Evolutionary conservation across 225 moss, liverwort and hornwort genomes (phyloP), one percentile per base, ranked within the genome.

Genomic region (Antitrichia curtipendula): DNA sequence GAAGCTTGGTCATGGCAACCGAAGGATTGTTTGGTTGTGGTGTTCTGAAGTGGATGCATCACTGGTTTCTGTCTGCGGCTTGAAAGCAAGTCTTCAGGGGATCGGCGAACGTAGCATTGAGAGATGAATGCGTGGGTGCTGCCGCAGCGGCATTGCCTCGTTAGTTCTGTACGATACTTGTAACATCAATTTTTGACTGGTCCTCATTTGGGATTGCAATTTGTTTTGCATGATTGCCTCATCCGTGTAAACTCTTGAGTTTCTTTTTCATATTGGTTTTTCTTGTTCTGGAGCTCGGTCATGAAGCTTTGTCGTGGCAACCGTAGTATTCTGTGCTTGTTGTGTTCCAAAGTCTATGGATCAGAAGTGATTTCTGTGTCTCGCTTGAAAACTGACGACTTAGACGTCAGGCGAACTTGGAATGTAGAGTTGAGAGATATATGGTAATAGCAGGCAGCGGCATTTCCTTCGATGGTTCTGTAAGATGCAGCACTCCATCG

Each of bases 131-230:
- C 38, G 36, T 50, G 78, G 69, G 71, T 88, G n/a, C 60, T 77
- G 80, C 54, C 31, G 70, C 38, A 22, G 76, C 31, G 27, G 65
- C 83, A 81, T 75, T 83, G 47, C 71, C 64, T 84, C 65, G 58
- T 72, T 47, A 49, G 86, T 84, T 88, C 50, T 92, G 92, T 91
- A 91, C 69, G 75, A 92, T 91, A 91, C 56, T 69, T 92, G 91
- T 91, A 91, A 64, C 83, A 90, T 82, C 47, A 90, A 86, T 86
- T 90, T 91, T 90, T 88, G 82, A 73, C 85, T 78, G 21, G 53
- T 47, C 84, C 88, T 52, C 38, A 82, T 87, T 84, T 53, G 81
- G 80, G 69, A 86, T 88, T 91, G 87, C 71, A 82, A 87, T 72
- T 89, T 57, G n/a, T 65, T n/a, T 8, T 78, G 13, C 41, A 61